These are phyloP conservation scores for Fusarium hostae DNA, from an alignment of 2,329 filamentous ascomycete species.

Conservation along the genomic window DNA sequence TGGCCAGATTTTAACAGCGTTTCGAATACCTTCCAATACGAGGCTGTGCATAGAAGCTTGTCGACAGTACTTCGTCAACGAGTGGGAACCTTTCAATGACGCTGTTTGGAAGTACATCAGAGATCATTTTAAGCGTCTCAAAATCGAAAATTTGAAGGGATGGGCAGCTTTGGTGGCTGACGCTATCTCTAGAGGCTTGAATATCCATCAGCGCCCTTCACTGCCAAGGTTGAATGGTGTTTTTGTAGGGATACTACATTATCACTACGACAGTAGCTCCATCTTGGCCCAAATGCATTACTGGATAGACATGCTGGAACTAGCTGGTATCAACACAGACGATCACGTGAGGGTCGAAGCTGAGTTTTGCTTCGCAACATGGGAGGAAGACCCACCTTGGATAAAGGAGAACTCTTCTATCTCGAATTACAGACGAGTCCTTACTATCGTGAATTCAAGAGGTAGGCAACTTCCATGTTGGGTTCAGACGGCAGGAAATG, in stretches of 20 bases:
- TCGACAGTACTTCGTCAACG: background rate
- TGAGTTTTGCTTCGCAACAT: background rate
- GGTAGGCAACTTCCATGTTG: background rate
- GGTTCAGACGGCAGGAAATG: background rate
- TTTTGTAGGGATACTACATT: background rate
- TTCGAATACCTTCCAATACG: background rate
- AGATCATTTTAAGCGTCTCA: background rate
- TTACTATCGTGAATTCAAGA: background rate
- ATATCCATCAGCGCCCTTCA: background rate
- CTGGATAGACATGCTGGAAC: background rate
- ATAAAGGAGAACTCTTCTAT: background rate
- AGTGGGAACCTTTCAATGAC: background rate
- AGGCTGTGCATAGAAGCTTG: background rate
- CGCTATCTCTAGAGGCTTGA: background rate
- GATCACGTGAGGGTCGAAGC: background rate
- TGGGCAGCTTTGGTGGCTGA: background rate
- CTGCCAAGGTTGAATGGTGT: background rate
- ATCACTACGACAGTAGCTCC: background rate
- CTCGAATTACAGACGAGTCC: background rate
- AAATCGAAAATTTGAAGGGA: background rate
- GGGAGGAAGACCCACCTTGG: background rate
- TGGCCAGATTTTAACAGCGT: background rate
- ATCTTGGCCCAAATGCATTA: background rate
- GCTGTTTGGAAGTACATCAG: background rate
- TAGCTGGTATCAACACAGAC: background rate